phyloP scores from a whole-genome alignment of 1,284 basidiomycete species.

The Microstroma glucosiphilum region DNA sequence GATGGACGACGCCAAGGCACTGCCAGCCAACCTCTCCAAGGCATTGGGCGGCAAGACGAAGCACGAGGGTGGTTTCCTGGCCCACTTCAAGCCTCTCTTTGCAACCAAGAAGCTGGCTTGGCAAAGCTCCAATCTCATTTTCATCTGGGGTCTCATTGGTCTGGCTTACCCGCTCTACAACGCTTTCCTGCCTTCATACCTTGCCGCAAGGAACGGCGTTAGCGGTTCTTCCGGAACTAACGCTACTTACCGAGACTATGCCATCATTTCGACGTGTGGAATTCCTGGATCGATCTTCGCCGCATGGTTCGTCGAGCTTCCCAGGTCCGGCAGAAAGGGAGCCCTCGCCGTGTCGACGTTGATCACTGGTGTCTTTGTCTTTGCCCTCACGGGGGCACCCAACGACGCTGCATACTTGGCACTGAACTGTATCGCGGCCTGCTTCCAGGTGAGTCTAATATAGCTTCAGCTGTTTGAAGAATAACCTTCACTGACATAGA shows the following conservation, averaged over 20 bases:
- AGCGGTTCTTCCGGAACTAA: not conserved
- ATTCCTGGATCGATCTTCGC: conserved; percentile 47
- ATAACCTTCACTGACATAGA: not conserved
- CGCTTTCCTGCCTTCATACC: conserved; percentile 47
- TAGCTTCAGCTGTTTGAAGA: not conserved
- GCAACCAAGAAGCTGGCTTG: conserved; percentile 35
- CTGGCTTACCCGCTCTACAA: conserved; percentile 49
- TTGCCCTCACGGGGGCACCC: conserved; percentile 38
- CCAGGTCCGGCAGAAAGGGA: conserved; percentile 43
- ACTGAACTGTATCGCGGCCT: conserved; percentile 40
- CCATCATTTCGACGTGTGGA: conserved; percentile 48
- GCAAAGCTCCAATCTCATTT: conserved; percentile 36
- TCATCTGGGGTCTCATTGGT: conserved; percentile 48
- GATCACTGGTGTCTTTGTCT: conserved; percentile 48
- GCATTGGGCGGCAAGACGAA: too few relatives aligned
- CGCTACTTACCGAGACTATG: conserved; percentile 45
- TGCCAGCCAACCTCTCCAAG: conserved; percentile 27
- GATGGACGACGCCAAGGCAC: not conserved
- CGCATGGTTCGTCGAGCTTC: conserved; percentile 45
- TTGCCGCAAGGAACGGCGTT: conserved; percentile 13
- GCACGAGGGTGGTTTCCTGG: conserved; percentile 9
- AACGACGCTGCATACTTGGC: conserved; percentile 33
- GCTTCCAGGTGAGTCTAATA: conserved; percentile 39
- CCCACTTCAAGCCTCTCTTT: conserved; percentile 44
- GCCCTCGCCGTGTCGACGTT: conserved; percentile 47